phyloP scores from a whole-genome alignment of 2,329 filamentous ascomycete genomes.

The Fusarium buharicum region DNA sequence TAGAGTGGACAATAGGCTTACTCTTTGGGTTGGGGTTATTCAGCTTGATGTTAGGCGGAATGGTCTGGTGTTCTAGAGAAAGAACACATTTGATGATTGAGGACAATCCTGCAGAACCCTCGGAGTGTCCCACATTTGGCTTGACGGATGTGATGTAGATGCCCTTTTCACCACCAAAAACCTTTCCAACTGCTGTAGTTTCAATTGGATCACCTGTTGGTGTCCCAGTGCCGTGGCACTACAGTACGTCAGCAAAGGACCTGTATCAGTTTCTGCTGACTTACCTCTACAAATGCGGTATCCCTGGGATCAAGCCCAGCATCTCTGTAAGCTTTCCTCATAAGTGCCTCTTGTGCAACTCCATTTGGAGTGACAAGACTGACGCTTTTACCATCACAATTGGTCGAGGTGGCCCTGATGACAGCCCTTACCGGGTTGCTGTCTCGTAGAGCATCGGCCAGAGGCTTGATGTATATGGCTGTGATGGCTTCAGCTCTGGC shows the following conservation, averaged over 20 bases:
- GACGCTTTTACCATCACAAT: background rate
- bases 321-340: slow-evolving; percentile 46
- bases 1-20: slow-evolving; percentile 3
- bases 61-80: slow-evolving; percentile 35
- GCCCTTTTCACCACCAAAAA: background rate
- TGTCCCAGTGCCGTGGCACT: slow-evolving; percentile 43
- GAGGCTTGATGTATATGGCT: slow-evolving; percentile 9
- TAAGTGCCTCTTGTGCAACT: slow-evolving; percentile 48
- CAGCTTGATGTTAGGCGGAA: slow-evolving; percentile 43
- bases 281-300: slow-evolving; percentile 15
- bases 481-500: slow-evolving; percentile 11
- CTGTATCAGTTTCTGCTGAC: background rate
- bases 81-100: slow-evolving; percentile 44
- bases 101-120: slow-evolving; percentile 40
- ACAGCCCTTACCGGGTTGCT: slow-evolving; percentile 11
- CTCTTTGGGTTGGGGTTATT: slow-evolving; percentile 38
- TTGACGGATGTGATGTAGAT: slow-evolving; percentile 47
- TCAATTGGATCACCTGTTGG: slow-evolving; percentile 34
- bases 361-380: slow-evolving; percentile 5
- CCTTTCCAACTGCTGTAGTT: slow-evolving; percentile 3
- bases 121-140: slow-evolving; percentile 52
- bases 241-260: background rate
- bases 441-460: slow-evolving; percentile 7
- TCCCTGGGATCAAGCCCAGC: slow-evolving; percentile 33
- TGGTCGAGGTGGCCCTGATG: background rate